A percentile compares a stretch with the other conserved stretches of the same genome.
phyloP scores from a whole-genome alignment of 2,329 filamentous ascomycete species.

The Claviceps humidiphila region DNA sequence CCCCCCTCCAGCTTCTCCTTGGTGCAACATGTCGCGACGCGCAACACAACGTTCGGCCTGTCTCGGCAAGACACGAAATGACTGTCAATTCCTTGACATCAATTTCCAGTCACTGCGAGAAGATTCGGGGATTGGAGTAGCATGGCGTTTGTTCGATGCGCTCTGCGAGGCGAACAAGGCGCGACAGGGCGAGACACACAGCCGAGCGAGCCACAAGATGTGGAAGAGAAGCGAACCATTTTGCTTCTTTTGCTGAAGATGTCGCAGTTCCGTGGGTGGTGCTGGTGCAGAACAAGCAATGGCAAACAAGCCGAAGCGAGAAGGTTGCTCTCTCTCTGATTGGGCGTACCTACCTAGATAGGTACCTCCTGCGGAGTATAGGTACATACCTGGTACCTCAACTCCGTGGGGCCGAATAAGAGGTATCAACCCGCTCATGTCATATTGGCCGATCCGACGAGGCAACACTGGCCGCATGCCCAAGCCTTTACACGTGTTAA shows the following conservation, averaged over 20 bases:
- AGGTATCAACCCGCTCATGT: too few relatives aligned
- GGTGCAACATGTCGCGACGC: too few relatives aligned
- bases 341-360: too few relatives aligned
- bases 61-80: too few relatives aligned
- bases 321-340: background rate
- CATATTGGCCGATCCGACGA: background rate
- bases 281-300: background rate
- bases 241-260: background rate
- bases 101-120: too few relatives aligned
- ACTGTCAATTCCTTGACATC: too few relatives aligned
- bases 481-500: background rate
- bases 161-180: background rate
- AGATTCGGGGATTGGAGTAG: too few relatives aligned
- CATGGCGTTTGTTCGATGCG: too few relatives aligned
- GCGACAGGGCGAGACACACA: slow-evolving; percentile 7
- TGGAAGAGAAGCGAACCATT: background rate
- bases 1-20: background rate
- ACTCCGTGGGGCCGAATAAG: too few relatives aligned
- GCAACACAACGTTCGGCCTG: too few relatives aligned
- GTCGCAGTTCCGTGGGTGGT: background rate
- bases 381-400: too few relatives aligned
- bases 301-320: background rate
- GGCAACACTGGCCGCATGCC: background rate
- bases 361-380: too few relatives aligned
- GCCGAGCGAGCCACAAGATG: slow-evolving; percentile 2